phyloP scores from a whole-genome alignment of 352 stramenopile genomes.

The Thraustochytrium striatum region DNA sequence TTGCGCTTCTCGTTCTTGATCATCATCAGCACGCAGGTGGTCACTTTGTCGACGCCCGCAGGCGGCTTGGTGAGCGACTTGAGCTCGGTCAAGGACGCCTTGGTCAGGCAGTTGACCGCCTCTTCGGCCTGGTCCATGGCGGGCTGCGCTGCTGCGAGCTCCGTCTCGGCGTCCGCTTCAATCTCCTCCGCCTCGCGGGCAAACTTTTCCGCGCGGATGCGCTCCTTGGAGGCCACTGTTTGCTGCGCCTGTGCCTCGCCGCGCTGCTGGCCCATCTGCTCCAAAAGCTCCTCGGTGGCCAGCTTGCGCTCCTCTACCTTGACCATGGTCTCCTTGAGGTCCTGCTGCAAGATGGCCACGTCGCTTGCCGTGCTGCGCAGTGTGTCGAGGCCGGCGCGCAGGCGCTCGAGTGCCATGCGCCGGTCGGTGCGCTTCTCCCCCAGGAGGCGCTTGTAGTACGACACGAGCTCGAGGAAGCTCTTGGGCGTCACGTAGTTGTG shows the following conservation, averaged over 20 bases:
- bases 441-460: conserved; percentile 93
- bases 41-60: conserved; percentile 89
- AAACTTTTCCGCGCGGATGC: conserved; percentile 63
- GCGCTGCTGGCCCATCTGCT: conserved; percentile 83
- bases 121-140: conserved; percentile 89
- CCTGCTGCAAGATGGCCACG: conserved; percentile 88
- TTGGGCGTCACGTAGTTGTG: conserved; percentile 99
- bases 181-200: conserved; percentile 82
- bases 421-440: conserved; percentile 88
- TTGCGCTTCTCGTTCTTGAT: conserved; percentile 94
- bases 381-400: conserved; percentile 91
- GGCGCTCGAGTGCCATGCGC: conserved; percentile 86
- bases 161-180: conserved; percentile 85
- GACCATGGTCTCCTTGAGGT: conserved; percentile 90
- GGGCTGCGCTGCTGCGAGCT: conserved; percentile 88
- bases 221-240: conserved; percentile 64
- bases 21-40: conserved; percentile 88
- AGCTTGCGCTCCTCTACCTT: conserved; percentile 93
- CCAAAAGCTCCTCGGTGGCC: conserved; percentile 80
- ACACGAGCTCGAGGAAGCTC: conserved; percentile 94
- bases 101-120: conserved; percentile 91
- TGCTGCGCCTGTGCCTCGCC: conserved; percentile 91
- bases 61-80: conserved; percentile 93
- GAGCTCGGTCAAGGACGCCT: conserved; percentile 90
- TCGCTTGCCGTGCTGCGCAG: conserved; percentile 90